Base-by-base conservation (phyloP, 2,329 filamentous ascomycete species). In the Aureobasidium leucospermi region DNA sequence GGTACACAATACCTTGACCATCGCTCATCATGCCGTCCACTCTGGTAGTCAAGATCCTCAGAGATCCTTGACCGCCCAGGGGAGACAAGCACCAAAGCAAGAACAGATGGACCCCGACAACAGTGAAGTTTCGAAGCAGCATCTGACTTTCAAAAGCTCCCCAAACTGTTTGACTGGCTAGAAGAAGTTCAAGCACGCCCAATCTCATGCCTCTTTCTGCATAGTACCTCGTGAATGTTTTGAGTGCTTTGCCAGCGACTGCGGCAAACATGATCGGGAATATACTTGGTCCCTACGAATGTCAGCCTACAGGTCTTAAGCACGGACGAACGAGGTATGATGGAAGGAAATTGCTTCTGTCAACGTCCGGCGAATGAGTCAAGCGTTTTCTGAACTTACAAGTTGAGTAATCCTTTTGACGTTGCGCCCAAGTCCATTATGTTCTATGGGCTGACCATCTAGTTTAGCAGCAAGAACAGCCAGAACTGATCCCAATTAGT, bases 151-250 rank as follows among this genome's bases (percentile, higher is more conserved):
- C 70, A 8, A 73, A 16, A 0, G 71, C 70, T 0, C 70, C 70
- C 69, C 70, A 74, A 0, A 74, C 69, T 0, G 71, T 72, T 23
- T 73, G 71, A 16, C 71, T 73, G 0, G 69, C 71, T 66, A 72
- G 69, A 0, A 73, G 64, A 0, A 71, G 52, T 43, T 74, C 72
- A 0, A 74, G 58, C 4, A 65, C 68, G 34, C 69, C 67, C 0
- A 74, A 42, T 11, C 66, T 70, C 0, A 69, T 48, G 0, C 71
- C 71, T 51, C 60, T 67, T 38, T 74, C 71, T 0, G 70, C 71
- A 2, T 67, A 53, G 32, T 66, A 73, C n/a, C 70, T 39, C 0
- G 71, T 69, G 15, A 73, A 67, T 65, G 70, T 72, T 45, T 72
- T 72, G 63, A 73, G 66, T 16, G 70, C 71, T 9, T 69, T 62